Evolutionary conservation across 176 grass and related monocot species (phyloP), one percentile per base, ranked within the genome.

Genomic region (Elymus sibiricus): DNA sequence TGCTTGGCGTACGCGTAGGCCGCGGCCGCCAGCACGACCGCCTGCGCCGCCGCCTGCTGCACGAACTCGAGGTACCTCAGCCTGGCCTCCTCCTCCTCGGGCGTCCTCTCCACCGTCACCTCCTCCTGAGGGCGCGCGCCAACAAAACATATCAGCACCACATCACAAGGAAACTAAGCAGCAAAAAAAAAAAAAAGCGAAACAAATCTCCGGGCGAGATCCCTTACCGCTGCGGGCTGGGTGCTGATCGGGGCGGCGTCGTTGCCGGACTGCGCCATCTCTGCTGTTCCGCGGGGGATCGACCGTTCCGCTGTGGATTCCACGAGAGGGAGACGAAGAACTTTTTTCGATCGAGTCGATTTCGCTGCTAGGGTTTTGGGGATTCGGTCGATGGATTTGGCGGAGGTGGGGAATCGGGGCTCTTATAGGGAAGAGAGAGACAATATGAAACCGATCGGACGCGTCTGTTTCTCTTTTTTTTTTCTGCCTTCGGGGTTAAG

Each of bases 41-140:
- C 90, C 81, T 95, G 91, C 53, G 89, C 88, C 55, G 91, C 92
- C 56, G 88, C 90, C 46, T 81, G 91, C 80, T 98, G 91, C 77
- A 95, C 93, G 78, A 94, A 94, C 84, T 88, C 88, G 17, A 98
- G 86, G 78, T 98, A 95, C 84, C 88, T 84, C 74, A 98, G 91
- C 88, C 91, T 95, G 79, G 95, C 90, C 42, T 79, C 89, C 90
- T 91, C 85, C 53, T 35, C 49, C 68, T 73, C 55, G 78, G 28
- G 91, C 38, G 77, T 38, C 85, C 53, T 73, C 76, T 91, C 89
- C 27, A 91, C 89, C 67, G 76, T 47, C 81, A 87, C 89, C 68
- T 87, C 84, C 74, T 82, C 72, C 73, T 87, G 89, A 5, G 35
- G 6, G 16, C 16, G 49, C 49, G 16, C 56, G 28, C n/a, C 3